Evolutionary conservation across 2,329 filamentous ascomycete genomes (phyloP).

Genomic region (Phaeomoniella chlamydospora): DNA sequence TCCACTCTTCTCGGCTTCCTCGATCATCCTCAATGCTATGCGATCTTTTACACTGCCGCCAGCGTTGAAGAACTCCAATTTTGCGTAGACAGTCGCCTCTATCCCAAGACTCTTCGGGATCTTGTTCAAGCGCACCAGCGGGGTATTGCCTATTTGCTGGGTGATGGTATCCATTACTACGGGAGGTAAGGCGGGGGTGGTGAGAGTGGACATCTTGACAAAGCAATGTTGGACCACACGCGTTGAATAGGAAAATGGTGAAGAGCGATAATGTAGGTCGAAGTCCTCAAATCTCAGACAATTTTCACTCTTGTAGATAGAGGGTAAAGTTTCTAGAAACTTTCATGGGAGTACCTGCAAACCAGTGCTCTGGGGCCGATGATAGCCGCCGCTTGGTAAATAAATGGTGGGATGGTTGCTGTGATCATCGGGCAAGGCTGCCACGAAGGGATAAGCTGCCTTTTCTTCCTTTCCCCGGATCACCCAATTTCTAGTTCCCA

Average conservation of each 20-base stretch:
- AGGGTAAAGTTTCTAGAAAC: too few relatives aligned
- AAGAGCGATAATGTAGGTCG: too few relatives aligned
- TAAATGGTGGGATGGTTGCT: not conserved
- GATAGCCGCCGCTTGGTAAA: not conserved
- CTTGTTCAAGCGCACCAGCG: conserved; percentile 86
- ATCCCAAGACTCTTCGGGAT: conserved; percentile 84
- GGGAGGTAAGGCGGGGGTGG: conserved; percentile 36
- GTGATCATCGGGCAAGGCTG: too few relatives aligned
- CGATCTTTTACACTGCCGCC: conserved; percentile 89
- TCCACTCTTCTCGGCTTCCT: conserved; percentile 80
- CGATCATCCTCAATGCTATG: conserved; percentile 94
- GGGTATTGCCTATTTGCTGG: conserved; percentile 88
- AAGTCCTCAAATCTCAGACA: too few relatives aligned
- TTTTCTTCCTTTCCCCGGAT: too few relatives aligned
- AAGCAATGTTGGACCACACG: not conserved
- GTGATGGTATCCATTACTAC: conserved; percentile 53
- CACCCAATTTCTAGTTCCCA: too few relatives aligned
- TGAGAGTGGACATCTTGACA: conserved; percentile 32
- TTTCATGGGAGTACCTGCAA: too few relatives aligned
- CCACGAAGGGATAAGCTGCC: too few relatives aligned
- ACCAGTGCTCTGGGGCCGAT: not conserved
- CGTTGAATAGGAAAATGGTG: not conserved
- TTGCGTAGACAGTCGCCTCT: conserved; percentile 77
- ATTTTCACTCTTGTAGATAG: not conserved
- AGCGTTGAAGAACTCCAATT: conserved; percentile 86